phyloP scores from a whole-genome alignment of 352 stramenopile species.

The Phytophthora chlamydospora region DNA sequence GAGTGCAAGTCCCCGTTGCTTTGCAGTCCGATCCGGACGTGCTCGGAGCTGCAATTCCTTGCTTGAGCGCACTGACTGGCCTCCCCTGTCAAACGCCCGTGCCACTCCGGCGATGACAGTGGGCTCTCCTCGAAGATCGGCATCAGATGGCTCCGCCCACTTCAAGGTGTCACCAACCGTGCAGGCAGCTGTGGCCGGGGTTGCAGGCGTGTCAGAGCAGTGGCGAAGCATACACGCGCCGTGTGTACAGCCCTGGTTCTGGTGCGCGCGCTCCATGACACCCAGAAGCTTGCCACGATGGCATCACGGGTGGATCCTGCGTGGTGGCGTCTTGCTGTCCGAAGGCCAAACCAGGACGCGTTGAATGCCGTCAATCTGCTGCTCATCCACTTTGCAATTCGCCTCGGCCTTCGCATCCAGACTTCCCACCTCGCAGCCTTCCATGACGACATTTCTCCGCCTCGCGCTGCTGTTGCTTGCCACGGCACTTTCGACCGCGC shows the following conservation, averaged over 20 bases:
- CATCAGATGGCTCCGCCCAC: constrained; percentile 22
- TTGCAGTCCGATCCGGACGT: constrained; percentile 8
- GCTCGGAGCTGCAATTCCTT: too few relatives aligned
- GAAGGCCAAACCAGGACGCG: constrained; percentile 2
- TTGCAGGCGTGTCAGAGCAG: constrained; percentile 20
- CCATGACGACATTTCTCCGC: constrained; percentile 14
- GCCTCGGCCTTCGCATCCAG: constrained; percentile 4
- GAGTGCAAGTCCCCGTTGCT: too few relatives aligned
- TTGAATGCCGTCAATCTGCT: constrained; percentile 15
- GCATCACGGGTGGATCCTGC: constrained; percentile 7
- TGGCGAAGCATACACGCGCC: constrained; percentile 3
- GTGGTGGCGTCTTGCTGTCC: constrained; percentile 25
- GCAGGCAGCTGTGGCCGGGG: constrained; percentile 8
- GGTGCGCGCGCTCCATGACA: constrained; percentile 15
- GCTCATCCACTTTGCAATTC: constrained; percentile 27
- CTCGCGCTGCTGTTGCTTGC: constrained; percentile 18
- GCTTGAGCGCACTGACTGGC: neutral
- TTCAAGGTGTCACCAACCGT: constrained; percentile 17
- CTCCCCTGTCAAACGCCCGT: constrained; percentile 1
- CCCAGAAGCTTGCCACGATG: neutral
- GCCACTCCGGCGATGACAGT: constrained; percentile 12
- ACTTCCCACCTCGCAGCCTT: neutral
- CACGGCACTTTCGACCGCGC: constrained; percentile 6
- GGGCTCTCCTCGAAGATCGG: constrained; percentile 11
- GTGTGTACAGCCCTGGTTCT: too few relatives aligned